Evolutionary conservation across 495 filamentous ascomycete genomes (phyloP), one percentile per base, ranked within the genome.

Genomic region (Podospora australis): DNA sequence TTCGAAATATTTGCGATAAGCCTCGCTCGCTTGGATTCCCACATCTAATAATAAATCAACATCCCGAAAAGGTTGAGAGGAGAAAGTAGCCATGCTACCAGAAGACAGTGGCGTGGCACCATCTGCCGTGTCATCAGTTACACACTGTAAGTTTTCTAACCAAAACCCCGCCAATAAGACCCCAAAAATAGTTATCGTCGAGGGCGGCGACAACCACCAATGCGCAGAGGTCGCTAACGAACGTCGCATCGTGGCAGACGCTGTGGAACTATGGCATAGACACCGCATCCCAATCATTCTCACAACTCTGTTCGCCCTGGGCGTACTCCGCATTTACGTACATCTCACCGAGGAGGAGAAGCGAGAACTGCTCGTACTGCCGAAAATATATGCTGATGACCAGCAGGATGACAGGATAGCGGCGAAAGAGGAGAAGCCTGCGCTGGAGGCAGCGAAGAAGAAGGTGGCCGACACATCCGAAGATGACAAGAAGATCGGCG

Each of bases 201-300:
- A n/a, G n/a, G n/a, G n/a, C n/a, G n/a, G n/a, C n/a, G n/a, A n/a
- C n/a, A n/a, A n/a, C n/a, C n/a, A n/a, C n/a, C n/a, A n/a, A n/a
- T n/a, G n/a, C n/a, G n/a, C n/a, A n/a, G n/a, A n/a, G n/a, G n/a
- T n/a, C n/a, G n/a, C n/a, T n/a, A n/a, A n/a, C n/a, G n/a, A n/a
- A n/a, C n/a, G n/a, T n/a, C n/a, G n/a, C n/a, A n/a, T n/a, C n/a
- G n/a, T n/a, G n/a, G 8, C 38, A 80, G 78, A 71, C 49, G 55
- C 71, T 32, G 56, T 80, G 23, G 71, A 71, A 49, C 49, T 76
- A 19, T 82, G 78, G 79, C 78, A 81, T 58, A 50, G 63, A 24
- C 63, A 77, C 57, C 69, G 79, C 30, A 62, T 74, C 20, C 63
- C 70, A 2, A 70, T 82, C n/a, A 58, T 81, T 17, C 49, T 76